A percentile compares a stretch with the other conserved stretches of the same genome.
These are phyloP conservation scores for Polytrichum formosum DNA, from an alignment of 225 moss, liverwort and hornwort genomes.

Conservation along the genomic window DNA sequence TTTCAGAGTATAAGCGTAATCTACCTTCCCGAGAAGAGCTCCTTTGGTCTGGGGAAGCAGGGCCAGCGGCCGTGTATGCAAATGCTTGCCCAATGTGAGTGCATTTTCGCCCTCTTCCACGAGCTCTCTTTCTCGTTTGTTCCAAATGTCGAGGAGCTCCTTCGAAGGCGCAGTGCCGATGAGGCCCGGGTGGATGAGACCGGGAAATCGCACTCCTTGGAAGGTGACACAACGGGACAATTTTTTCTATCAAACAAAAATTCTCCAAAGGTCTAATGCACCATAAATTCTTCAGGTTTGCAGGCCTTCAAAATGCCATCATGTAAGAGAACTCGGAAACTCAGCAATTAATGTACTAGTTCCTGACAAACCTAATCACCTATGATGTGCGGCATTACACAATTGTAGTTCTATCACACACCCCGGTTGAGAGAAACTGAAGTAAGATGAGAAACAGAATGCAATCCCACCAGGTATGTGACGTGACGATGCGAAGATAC, in stretches of 20 bases:
- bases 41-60: constrained; percentile 51
- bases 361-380: no score
- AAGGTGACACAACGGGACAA: neutral
- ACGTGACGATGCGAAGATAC: constrained; percentile 76
- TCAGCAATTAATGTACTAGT: no score
- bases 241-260: no score
- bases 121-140: constrained; percentile 63
- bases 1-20: neutral
- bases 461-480: constrained; percentile 64
- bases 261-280: no score
- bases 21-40: constrained; percentile 76
- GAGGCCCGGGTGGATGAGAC: constrained; percentile 81
- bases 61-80: constrained; percentile 84
- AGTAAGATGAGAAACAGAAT: no score
- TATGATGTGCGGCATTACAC: no score
- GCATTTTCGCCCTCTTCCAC: constrained; percentile 65
- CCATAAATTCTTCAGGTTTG: no score
- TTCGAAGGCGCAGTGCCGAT: constrained; percentile 87
- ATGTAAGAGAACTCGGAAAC: no score
- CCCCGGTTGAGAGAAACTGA: no score
- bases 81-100: constrained; percentile 62
- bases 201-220: constrained; percentile 79
- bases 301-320: no score
- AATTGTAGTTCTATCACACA: no score
- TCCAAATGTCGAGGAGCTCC: constrained; percentile 86